Evolutionary conservation across 2,329 filamentous ascomycete species (phyloP).

Genomic region (Rutstroemia sydowiana): DNA sequence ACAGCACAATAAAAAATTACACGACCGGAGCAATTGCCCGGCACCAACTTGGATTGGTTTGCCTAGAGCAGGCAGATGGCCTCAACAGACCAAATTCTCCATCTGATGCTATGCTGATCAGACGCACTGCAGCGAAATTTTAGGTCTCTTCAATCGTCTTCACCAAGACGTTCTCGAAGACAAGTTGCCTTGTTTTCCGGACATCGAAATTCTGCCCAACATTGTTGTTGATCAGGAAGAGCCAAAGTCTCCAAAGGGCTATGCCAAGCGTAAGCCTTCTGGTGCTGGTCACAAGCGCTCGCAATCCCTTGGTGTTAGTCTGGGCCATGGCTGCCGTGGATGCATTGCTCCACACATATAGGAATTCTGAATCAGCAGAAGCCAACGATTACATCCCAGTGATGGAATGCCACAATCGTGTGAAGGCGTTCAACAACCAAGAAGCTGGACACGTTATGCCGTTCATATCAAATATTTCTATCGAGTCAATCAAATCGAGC

Average conservation of each 20-base stretch:
- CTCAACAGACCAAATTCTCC: conserved; percentile 23
- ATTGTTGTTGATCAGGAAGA: conserved; percentile 26
- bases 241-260: conserved; percentile 26
- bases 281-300: conserved; percentile 25
- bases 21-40: too few relatives aligned
- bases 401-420: too few relatives aligned
- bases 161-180: conserved; percentile 31
- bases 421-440: too few relatives aligned
- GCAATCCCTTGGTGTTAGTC: conserved; percentile 25
- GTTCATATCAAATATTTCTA: too few relatives aligned
- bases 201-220: conserved; percentile 35
- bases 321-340: neutral
- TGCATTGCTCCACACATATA: conserved; percentile 7
- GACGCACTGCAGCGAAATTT: conserved; percentile 26
- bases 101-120: conserved; percentile 30
- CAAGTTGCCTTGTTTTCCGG: conserved; percentile 31
- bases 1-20: too few relatives aligned
- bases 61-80: too few relatives aligned
- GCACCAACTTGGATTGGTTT: too few relatives aligned
- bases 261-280: conserved; percentile 18
- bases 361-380: conserved; percentile 14
- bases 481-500: too few relatives aligned
- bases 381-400: conserved; percentile 12
- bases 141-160: conserved; percentile 32
- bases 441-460: too few relatives aligned